Percentiles rank a stretch among this genome's conserved stretches.
phyloP scores from a whole-genome alignment of 345 rosid species.

The Aethionema arabicum region DNA sequence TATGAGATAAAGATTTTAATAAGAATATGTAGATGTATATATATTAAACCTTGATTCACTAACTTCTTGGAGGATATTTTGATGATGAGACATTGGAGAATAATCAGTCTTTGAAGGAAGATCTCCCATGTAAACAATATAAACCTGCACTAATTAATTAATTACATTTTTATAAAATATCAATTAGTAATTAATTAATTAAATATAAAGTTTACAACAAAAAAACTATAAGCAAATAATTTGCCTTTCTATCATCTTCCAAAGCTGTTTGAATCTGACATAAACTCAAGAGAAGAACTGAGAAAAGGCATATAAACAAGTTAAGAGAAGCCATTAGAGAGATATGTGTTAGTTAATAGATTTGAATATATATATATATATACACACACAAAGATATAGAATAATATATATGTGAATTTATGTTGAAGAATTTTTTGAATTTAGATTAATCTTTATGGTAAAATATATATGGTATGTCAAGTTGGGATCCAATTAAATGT shows the following conservation, averaged over 20 bases:
- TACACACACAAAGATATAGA: no score
- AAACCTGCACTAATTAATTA: slow-evolving; percentile 30
- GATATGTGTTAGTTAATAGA: neutral
- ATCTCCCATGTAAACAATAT: slow-evolving; percentile 40
- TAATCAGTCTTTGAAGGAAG: slow-evolving; percentile 25
- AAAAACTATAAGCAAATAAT: neutral
- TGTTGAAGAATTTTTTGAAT: no score
- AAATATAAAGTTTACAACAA: neutral
- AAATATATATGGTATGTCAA: no score
- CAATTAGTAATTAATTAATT: neutral
- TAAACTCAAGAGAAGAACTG: slow-evolving; percentile 16
- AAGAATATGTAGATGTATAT: no score
- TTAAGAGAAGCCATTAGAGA: slow-evolving; percentile 21
- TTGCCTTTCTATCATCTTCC: slow-evolving; percentile 29
- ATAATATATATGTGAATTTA: neutral
- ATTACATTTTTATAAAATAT: neutral
- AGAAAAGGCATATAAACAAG: slow-evolving; percentile 8
- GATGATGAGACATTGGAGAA: slow-evolving; percentile 37
- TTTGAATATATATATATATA: no score
- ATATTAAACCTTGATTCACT: no score
- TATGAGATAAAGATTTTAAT: no score
- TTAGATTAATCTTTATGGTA: no score
- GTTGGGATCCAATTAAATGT: no score
- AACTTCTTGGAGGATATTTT: slow-evolving; percentile 32
- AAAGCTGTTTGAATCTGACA: slow-evolving; percentile 20